phyloP scores from a whole-genome alignment of 129 eudicot genomes.

The Flaveria sonorensis region DNA sequence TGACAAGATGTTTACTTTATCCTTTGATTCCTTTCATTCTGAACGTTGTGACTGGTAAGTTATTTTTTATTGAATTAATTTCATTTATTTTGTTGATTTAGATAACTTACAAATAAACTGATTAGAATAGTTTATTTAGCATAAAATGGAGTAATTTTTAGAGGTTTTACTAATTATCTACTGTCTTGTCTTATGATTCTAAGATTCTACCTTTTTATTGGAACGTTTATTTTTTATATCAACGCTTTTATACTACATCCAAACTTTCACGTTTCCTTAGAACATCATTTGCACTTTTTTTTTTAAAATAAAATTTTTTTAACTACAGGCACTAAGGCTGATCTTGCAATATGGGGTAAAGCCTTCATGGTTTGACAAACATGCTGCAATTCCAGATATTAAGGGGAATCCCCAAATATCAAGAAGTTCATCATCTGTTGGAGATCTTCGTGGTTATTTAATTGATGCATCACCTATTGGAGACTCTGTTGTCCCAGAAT shows the following conservation, averaged over 20 bases:
- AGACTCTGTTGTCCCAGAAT: constrained; percentile 89
- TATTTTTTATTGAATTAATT: neutral
- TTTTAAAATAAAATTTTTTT: neutral
- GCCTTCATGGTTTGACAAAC: constrained; percentile 76
- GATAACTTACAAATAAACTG: neutral
- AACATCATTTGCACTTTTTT: neutral
- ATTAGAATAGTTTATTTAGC: neutral
- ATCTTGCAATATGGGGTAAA: constrained; percentile 90
- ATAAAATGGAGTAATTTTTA: neutral
- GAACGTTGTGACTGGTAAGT: neutral
- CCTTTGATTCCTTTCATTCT: neutral
- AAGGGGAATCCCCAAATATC: constrained; percentile 43
- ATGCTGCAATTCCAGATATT: constrained; percentile 40
- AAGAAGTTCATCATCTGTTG: constrained; percentile 51
- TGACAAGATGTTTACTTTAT: neutral
- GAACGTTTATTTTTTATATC: neutral
- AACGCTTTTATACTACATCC: neutral
- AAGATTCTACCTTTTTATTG: neutral
- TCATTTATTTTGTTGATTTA: neutral
- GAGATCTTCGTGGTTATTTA: constrained; percentile 87
- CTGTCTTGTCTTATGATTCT: neutral
- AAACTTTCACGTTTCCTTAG: neutral
- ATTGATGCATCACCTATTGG: constrained; percentile 69
- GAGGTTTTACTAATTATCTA: neutral
- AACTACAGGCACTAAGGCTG: constrained; percentile 77